Percentiles rank a stretch among this genome's conserved stretches.
Evolutionary conservation across 352 stramenopile species (phyloP).

Genomic region (Phytophthora sp.): DNA sequence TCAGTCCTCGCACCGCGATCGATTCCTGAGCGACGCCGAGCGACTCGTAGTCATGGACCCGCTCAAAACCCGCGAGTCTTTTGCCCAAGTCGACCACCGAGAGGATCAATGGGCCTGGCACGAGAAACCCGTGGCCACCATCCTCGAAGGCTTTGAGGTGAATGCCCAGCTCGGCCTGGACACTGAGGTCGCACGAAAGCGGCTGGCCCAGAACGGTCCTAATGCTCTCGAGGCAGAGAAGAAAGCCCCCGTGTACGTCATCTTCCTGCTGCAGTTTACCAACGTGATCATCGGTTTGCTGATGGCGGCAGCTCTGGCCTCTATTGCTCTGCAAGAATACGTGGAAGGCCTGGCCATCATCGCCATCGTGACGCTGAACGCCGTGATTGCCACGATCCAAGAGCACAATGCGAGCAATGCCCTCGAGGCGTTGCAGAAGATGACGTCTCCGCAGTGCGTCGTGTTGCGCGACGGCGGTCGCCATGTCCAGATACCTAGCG

Average conservation of each 20-base stretch:
- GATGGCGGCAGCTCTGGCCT: constrained; percentile 64
- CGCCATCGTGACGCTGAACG: constrained; percentile 75
- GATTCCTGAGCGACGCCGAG: constrained; percentile 70
- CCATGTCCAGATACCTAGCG: constrained; percentile 59
- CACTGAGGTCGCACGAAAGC: constrained; percentile 33
- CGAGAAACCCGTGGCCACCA: constrained; percentile 45
- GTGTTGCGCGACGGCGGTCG: constrained; percentile 60
- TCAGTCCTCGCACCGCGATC: constrained; percentile 45
- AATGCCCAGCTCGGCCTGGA: constrained; percentile 47
- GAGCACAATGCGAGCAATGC: constrained; percentile 73
- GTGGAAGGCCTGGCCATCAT: constrained; percentile 77
- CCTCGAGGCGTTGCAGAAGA: constrained; percentile 75
- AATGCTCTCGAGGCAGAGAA: constrained; percentile 67
- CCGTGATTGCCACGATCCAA: constrained; percentile 71
- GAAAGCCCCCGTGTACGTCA: constrained; percentile 57
- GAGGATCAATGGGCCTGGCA: constrained; percentile 63
- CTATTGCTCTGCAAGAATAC: constrained; percentile 70
- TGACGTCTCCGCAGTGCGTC: constrained; percentile 69
- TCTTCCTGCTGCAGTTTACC: constrained; percentile 80
- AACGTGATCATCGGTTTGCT: constrained; percentile 82
- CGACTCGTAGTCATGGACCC: constrained; percentile 52
- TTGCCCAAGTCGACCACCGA: constrained; percentile 51
- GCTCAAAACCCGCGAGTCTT: constrained; percentile 64
- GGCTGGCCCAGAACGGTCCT: constrained; percentile 47
- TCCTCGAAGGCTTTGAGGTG: constrained; percentile 53